Base-by-base conservation (phyloP, 306 rosid genomes). In the Medicago arabica region DNA sequence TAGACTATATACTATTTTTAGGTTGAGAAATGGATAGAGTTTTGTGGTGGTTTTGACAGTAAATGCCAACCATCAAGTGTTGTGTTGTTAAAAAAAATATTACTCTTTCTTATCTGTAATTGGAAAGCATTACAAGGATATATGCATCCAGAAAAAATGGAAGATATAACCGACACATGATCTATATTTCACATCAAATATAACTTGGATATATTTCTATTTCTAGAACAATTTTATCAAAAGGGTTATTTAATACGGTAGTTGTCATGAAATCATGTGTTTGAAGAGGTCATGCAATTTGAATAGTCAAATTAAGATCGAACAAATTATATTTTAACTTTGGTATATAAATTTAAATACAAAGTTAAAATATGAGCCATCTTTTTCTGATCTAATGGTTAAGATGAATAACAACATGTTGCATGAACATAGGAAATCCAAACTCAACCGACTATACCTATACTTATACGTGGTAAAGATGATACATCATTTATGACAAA, bases 1-100 rank as follows among this genome's bases (percentile, higher is more conserved):
- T 66, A 16, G 63, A 64, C 3, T 59, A 43, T 21, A 46, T 68
- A 54, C 84, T 84, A 67, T 73, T 84, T 83, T 82, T 75, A 50
- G 86, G 31, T 77, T 36, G 13, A 69, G 60, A 77, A 44, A 41
- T 61, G 62, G 39, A 39, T 71, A 61, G 54, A 69, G 28, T 18
- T 78, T 75, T 79, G 80, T 69, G 85, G 74, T 67, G 67, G 21
- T 74, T 58, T 34, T 51, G 43, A 72, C 54, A 74, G 80, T 74
- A 57, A 68, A 73, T 64, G 19, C 75, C 83, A 82, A 70, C 82
- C 86, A 64, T 78, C 9, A 19, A 81, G 17, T 53, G 47, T 16
- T 78, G 19, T 14, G n/a, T n/a, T n/a, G n/a, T n/a, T 31, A 55
- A 46, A 23, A 58, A 3, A 19, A 10, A 21, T 10, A 1, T 21